These are phyloP conservation scores for Kuraishia piskuri DNA, from an alignment of 805 yeast species.

Conservation along the genomic window DNA sequence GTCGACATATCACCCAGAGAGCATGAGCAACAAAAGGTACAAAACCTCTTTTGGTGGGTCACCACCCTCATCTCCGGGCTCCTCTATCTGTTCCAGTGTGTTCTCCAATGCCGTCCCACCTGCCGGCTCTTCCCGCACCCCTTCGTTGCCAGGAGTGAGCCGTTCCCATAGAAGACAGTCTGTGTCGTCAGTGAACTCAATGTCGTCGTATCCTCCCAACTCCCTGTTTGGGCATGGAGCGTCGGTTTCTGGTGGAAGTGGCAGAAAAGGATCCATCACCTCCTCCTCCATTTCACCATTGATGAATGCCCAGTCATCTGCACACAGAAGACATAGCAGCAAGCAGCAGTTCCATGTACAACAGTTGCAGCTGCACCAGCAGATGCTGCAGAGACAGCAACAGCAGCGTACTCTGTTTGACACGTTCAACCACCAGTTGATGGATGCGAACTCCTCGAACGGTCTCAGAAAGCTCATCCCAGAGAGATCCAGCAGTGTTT, in stretches of 20 bases:
- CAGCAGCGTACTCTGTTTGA: conserved; percentile 13
- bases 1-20: background rate
- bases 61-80: background rate
- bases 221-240: background rate
- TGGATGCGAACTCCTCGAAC: conserved; percentile 10
- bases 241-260: background rate
- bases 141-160: background rate
- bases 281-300: background rate
- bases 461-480: conserved; percentile 14
- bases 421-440: conserved; percentile 16
- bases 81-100: conserved; percentile 3
- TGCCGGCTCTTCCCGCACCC: conserved; percentile 1
- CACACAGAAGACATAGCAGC: background rate
- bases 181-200: conserved; percentile 1
- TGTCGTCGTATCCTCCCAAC: conserved; percentile 1
- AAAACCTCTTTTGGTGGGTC: background rate
- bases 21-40: background rate
- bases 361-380: background rate
- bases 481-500: background rate
- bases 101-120: background rate
- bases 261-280: background rate
- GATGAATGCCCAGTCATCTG: background rate
- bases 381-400: background rate
- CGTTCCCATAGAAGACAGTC: background rate
- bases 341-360: background rate